These are phyloP conservation scores for Styphnolobium japonicum DNA, from an alignment of 306 rosid species.

Conservation along the genomic window DNA sequence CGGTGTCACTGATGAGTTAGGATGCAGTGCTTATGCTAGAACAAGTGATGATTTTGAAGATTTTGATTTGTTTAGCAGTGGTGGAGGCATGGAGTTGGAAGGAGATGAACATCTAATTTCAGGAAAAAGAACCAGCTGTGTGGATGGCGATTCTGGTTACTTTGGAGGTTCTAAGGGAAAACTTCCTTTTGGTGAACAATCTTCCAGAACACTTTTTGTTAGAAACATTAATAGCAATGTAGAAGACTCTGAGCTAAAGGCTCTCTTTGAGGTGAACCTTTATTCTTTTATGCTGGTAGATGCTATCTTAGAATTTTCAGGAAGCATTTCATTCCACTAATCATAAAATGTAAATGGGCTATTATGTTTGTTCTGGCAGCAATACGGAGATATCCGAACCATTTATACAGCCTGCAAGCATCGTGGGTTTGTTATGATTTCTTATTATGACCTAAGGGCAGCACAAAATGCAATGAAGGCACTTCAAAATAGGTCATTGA, in stretches of 20 bases:
- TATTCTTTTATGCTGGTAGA: slow-evolving; percentile 13
- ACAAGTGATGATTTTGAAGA: slow-evolving; percentile 64
- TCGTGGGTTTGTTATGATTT: slow-evolving; percentile 79
- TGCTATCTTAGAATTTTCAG: slow-evolving; percentile 22
- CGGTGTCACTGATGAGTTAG: slow-evolving; percentile 57
- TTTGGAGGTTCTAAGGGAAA: slow-evolving; percentile 52
- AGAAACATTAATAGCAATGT: slow-evolving; percentile 71
- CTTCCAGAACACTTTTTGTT: slow-evolving; percentile 83
- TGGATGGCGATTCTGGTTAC: slow-evolving; percentile 46
- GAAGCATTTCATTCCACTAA: slow-evolving; percentile 14
- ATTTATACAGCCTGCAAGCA: slow-evolving; percentile 79
- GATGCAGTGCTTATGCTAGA: slow-evolving; percentile 32
- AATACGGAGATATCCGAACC: slow-evolving; percentile 67
- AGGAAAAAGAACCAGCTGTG: slow-evolving; percentile 30
- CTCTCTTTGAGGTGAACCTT: slow-evolving; percentile 74
- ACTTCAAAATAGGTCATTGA: slow-evolving; percentile 64
- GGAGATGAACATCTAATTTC: slow-evolving; percentile 45
- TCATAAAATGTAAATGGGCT: slow-evolving; percentile 21
- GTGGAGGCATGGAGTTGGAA: slow-evolving; percentile 84
- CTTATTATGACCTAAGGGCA: slow-evolving; percentile 74
- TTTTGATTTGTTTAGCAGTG: slow-evolving; percentile 77
- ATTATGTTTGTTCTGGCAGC: slow-evolving; percentile 46
- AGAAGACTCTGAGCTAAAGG: slow-evolving; percentile 69
- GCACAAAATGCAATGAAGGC: slow-evolving; percentile 70
- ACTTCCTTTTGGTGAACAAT: slow-evolving; percentile 56